Conservation (phyloP, 129 eudicot genomes). For the Chrysanthemum makinoi region DNA sequence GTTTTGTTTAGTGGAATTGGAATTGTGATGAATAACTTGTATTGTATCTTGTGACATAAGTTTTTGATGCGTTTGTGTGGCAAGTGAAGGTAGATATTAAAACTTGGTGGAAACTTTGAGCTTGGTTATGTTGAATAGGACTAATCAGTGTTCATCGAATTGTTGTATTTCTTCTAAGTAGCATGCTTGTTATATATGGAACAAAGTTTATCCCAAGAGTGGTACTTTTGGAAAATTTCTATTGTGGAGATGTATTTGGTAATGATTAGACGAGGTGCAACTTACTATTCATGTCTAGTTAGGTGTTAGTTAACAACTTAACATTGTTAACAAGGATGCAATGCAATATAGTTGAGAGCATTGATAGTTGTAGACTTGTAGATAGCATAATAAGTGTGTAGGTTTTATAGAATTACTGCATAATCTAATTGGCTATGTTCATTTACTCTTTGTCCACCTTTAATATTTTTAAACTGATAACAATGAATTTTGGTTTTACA, state of each 20-base stretch:
- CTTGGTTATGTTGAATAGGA: not conserved
- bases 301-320: slow-evolving; percentile 20
- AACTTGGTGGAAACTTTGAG: slow-evolving; percentile 13
- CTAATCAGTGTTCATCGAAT: slow-evolving; percentile 2
- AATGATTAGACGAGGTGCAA: slow-evolving; percentile 6
- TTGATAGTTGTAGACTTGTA: slow-evolving; percentile 7
- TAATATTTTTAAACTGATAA: not conserved
- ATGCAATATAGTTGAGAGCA: not conserved
- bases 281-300: slow-evolving; percentile 23
- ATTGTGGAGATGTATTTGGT: not conserved
- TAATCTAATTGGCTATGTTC: slow-evolving; percentile 15
- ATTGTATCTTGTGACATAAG: not conserved
- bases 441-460: not conserved
- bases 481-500: slow-evolving; percentile 33
- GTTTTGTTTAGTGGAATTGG: slow-evolving; percentile 5
- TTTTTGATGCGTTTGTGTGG: slow-evolving; percentile 7
- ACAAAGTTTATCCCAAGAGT: not conserved
- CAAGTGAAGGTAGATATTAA: not conserved
- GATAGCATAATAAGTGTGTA: slow-evolving; percentile 13
- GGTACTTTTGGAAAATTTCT: slow-evolving; percentile 2
- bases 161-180: not conserved
- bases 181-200: not conserved
- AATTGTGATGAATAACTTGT: slow-evolving; percentile 17
- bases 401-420: slow-evolving; percentile 5
- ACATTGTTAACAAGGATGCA: slow-evolving; percentile 4